phyloP scores from a whole-genome alignment of 2,329 filamentous ascomycete genomes.

The Cryphonectria japonica region DNA sequence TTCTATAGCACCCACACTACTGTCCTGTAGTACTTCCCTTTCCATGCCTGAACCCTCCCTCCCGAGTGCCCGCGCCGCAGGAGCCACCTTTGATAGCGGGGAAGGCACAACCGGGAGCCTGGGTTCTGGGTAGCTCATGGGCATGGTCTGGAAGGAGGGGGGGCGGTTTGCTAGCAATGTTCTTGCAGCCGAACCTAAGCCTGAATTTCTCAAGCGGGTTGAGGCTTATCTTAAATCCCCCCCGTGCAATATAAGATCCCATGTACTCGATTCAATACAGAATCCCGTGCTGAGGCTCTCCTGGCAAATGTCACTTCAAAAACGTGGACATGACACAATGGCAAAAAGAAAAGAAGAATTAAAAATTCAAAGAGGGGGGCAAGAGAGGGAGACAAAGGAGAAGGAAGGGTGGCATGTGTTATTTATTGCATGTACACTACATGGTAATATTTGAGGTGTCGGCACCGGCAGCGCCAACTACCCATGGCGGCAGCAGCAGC shows the following conservation, averaged over 20 bases:
- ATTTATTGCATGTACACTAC: background rate
- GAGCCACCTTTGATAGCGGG: conserved; percentile 6
- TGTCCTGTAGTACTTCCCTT: background rate
- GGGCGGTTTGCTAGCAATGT: background rate
- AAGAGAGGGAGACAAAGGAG: background rate
- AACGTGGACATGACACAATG: background rate
- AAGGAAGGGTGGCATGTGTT: background rate
- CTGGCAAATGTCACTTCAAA: background rate
- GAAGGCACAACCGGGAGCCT: conserved; percentile 2
- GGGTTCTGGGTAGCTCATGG: background rate
- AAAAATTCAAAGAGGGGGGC: background rate
- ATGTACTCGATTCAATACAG: background rate
- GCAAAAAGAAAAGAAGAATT: background rate
- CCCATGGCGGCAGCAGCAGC: background rate
- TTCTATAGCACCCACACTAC: too few species aligned
- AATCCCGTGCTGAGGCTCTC: background rate
- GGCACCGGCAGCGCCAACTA: background rate
- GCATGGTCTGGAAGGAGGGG: background rate
- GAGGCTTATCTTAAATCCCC: conserved; percentile 13
- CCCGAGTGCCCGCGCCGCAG: conserved; percentile 5
- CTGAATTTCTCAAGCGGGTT: background rate
- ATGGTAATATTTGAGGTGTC: background rate
- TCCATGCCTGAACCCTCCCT: conserved; percentile 7
- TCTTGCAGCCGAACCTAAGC: background rate
- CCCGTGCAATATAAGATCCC: conserved; percentile 11